phyloP scores from a whole-genome alignment of 129 eudicot genomes.

The Pseudognaphalium luteoalbum region DNA sequence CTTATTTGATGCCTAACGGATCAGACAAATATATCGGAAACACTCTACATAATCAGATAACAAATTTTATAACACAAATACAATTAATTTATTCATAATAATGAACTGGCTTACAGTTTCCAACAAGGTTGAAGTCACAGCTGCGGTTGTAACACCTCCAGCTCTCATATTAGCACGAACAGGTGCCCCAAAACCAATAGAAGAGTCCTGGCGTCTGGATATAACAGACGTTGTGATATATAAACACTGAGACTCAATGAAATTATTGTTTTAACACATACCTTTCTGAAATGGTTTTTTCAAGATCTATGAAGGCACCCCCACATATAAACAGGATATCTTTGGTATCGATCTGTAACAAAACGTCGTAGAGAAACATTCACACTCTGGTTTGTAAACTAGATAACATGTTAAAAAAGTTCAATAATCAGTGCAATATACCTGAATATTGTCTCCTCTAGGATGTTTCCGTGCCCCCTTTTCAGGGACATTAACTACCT shows the following conservation, averaged over 20 bases:
- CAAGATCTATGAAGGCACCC: slow-evolving; percentile 97
- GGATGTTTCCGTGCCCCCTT: slow-evolving; percentile 99
- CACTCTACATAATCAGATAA: not conserved
- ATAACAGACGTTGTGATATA: not conserved
- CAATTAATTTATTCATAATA: not conserved
- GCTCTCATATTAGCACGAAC: slow-evolving; percentile 97
- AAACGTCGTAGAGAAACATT: not conserved
- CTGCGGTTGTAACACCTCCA: slow-evolving; percentile 67
- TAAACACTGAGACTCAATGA: not conserved
- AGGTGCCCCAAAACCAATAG: slow-evolving; percentile 98
- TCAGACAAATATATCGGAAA: not conserved
- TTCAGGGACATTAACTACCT: slow-evolving; percentile 98
- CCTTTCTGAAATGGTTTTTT: slow-evolving; percentile 98
- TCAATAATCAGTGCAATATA: slow-evolving; percentile 17
- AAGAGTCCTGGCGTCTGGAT: slow-evolving; percentile 91
- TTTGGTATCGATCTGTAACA: slow-evolving; percentile 85
- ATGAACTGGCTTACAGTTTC: slow-evolving; percentile 67
- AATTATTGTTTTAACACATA: slow-evolving; percentile 18
- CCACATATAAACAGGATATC: slow-evolving; percentile 98
- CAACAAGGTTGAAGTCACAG: slow-evolving; percentile 84
- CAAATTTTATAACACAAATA: not conserved
- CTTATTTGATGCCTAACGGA: not conserved
- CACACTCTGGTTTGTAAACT: not conserved
- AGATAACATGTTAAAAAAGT: not conserved
- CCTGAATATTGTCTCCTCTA: slow-evolving; percentile 99